Conservation (phyloP, 345 rosid genomes). For the Diplotaxis tenuifolia region DNA sequence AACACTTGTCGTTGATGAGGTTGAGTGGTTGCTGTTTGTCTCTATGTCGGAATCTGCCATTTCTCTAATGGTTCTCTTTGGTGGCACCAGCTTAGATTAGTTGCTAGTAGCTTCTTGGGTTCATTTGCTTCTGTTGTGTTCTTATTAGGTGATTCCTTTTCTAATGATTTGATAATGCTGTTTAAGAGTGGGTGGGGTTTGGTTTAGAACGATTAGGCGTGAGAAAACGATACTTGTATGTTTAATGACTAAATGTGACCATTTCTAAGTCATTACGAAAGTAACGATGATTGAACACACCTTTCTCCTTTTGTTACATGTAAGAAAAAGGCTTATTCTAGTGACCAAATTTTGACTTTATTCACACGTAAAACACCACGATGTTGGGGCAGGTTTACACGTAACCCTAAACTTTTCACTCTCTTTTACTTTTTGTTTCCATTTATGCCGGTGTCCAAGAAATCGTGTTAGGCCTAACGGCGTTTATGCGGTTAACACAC, state of each 20-base stretch:
- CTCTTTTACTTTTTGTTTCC: not conserved
- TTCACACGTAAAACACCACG: slow-evolving; percentile 2
- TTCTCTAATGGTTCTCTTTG: slow-evolving; percentile 1
- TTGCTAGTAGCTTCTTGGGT: not conserved
- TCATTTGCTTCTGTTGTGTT: slow-evolving; percentile 14
- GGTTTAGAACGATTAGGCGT: slow-evolving; percentile 24
- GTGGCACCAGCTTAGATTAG: not conserved
- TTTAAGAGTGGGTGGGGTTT: slow-evolving; percentile 34
- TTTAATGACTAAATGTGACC: not conserved
- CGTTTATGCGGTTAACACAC: slow-evolving; percentile 5
- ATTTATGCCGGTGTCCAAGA: not conserved
- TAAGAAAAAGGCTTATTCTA: slow-evolving; percentile 6
- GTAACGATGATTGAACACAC: not conserved
- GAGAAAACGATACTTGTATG: slow-evolving; percentile 11
- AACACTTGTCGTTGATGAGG: slow-evolving; percentile 28
- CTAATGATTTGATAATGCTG: slow-evolving; percentile 11
- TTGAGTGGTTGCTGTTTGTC: not conserved
- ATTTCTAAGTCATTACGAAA: slow-evolving; percentile 16
- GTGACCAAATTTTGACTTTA: slow-evolving; percentile 15
- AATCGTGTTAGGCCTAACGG: not conserved
- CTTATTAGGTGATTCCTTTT: not conserved
- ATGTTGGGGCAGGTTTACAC: not conserved
- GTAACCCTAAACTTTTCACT: slow-evolving; percentile 4
- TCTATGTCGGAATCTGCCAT: slow-evolving; percentile 37
- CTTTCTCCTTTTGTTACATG: slow-evolving; percentile 16